phyloP scores from a whole-genome alignment of 345 rosid genomes.

The Populus simonii region DNA sequence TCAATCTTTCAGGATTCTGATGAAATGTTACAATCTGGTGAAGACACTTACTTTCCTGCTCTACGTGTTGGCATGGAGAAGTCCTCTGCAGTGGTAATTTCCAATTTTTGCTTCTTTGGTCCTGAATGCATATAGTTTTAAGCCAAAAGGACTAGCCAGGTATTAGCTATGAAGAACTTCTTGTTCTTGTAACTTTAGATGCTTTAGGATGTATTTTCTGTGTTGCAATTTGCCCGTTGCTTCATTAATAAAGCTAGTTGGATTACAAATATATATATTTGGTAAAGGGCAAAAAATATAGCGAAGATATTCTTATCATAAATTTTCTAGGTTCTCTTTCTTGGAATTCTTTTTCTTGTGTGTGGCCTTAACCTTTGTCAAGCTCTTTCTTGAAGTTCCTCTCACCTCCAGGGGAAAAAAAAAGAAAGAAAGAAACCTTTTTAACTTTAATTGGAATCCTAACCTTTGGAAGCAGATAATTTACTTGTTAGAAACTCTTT shows the following conservation, averaged over 20 bases:
- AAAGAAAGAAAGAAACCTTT: neutral
- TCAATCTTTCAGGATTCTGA: conserved; percentile 52
- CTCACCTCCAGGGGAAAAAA: neutral
- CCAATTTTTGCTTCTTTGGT: neutral
- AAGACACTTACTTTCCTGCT: conserved; percentile 85
- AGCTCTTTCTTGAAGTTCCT: neutral
- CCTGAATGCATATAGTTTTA: conserved; percentile 4
- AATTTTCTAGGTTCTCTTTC: neutral
- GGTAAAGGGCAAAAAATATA: neutral
- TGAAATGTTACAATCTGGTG: conserved; percentile 72
- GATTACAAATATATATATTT: neutral
- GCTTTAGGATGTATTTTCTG: neutral
- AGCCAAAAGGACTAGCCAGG: neutral
- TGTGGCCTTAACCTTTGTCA: neutral
- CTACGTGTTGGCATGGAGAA: conserved; percentile 58
- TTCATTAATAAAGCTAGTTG: neutral
- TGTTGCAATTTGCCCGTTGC: neutral
- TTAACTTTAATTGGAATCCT: neutral
- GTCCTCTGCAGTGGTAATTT: conserved; percentile 71
- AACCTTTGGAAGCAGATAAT: neutral
- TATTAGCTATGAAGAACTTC: neutral
- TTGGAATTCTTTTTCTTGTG: neutral
- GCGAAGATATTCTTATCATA: too few relatives aligned
- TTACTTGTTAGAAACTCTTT: neutral
- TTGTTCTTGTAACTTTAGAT: conserved; percentile 1